These are phyloP conservation scores for Ustilago bromivora DNA, from an alignment of 1,284 basidiomycete species.

Conservation along the genomic window DNA sequence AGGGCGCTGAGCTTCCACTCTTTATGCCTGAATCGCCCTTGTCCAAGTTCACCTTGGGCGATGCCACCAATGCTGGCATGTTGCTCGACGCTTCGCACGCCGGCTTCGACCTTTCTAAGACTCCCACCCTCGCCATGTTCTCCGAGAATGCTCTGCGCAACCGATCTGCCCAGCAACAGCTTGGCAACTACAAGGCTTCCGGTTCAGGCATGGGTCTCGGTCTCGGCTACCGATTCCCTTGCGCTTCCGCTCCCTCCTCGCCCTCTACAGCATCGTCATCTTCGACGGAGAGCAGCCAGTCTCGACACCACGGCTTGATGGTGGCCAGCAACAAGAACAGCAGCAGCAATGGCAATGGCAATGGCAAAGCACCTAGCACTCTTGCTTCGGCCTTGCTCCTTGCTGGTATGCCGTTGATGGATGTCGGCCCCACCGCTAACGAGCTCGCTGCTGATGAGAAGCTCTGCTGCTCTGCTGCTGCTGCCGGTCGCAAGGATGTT, in stretches of 20 bases:
- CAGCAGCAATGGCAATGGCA: neutral
- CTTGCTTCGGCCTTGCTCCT: constrained; percentile 26
- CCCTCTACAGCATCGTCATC: constrained; percentile 45
- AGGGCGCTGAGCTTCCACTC: constrained; percentile 46
- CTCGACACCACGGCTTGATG: constrained; percentile 15
- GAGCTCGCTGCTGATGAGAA: constrained; percentile 26
- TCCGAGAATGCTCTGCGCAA: constrained; percentile 37
- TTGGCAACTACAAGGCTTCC: constrained; percentile 15
- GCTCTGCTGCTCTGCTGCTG: neutral
- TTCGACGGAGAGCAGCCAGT: constrained; percentile 28
- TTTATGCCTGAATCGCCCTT: constrained; percentile 44
- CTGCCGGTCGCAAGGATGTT: constrained; percentile 15
- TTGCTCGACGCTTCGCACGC: constrained; percentile 29
- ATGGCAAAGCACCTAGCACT: constrained; percentile 24
- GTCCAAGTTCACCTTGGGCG: constrained; percentile 39
- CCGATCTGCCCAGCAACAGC: constrained; percentile 23
- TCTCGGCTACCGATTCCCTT: constrained; percentile 40
- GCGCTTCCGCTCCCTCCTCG: constrained; percentile 39
- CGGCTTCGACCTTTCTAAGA: constrained; percentile 42
- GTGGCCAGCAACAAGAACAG: constrained; percentile 5
- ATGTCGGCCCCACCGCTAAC: constrained; percentile 20
- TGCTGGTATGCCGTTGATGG: constrained; percentile 44
- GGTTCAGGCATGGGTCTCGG: constrained; percentile 33
- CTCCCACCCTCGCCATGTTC: constrained; percentile 48
- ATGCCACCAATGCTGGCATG: constrained; percentile 9